Base-by-base conservation (phyloP, 495 filamentous ascomycete genomes). In the Tuber melanosporum region DNA sequence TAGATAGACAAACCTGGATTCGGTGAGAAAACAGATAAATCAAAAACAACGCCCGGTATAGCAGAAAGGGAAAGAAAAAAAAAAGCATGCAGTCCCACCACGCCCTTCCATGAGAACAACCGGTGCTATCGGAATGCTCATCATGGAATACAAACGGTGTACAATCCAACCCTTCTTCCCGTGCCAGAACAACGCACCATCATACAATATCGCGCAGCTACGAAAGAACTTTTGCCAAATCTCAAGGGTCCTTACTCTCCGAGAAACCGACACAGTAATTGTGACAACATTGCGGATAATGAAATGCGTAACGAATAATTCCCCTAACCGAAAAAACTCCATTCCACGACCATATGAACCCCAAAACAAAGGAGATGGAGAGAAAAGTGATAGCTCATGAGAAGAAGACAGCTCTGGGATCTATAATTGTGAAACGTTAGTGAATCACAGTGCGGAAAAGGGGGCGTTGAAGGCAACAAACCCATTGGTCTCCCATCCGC, bases 401-500 rank as follows among this genome's bases (percentile, higher is more conserved):
- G 72, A 81, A 81, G 49, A 81, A 81, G 41, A 81, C 79, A 44
- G 79, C 79, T 72, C 79, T 72, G 17, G 79, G 79, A 75, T 81
- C 79, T 75, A 72, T 22, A 66, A 36, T 39, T 20, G 32, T 43
- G n/a, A 43, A 76, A 42, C 66, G 57, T 57, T 71, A n/a, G 19
- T 43, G 14, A 57, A 45, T 4, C 49, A 75, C 42, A 20, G 41
- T 6, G 49, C 20, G 1, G 70, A 19, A 43, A 70, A 20, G 17
- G 17, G 26, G 70, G 39, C 70, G 36, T 78, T 17, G 22, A 72
- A 44, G 39, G 36, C 19, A 72, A 71, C 75, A 73, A 71, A 88
- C 98, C 95, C 84, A 90, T 90, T 72, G 95, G 95, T 82, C 90
- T 85, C 47, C 96, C 95, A 84, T 98, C 96, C 22, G 91, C 87